Evolutionary conservation across 1,139 yeast species (phyloP).

Genomic region (Ogataea hybrid): DNA sequence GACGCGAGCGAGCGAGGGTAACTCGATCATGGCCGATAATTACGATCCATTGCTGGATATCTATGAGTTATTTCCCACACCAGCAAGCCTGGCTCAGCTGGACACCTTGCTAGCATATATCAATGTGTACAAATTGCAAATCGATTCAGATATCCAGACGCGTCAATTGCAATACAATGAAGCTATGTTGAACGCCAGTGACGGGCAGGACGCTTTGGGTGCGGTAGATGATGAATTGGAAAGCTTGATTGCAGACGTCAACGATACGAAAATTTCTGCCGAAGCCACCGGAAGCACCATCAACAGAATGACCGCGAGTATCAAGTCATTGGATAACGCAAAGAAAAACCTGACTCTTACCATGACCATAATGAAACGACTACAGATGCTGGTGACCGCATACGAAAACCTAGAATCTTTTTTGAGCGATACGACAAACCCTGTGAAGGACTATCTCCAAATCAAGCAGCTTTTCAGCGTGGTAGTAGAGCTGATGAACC

Average conservation of each 20-base stretch:
- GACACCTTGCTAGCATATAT: slow-evolving; percentile 42
- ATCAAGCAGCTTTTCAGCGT: slow-evolving; percentile 70
- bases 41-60: slow-evolving; percentile 40
- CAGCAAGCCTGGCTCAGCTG: slow-evolving; percentile 45
- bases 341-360: slow-evolving; percentile 80
- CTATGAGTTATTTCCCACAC: slow-evolving; percentile 39
- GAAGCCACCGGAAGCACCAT: slow-evolving; percentile 61
- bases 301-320: slow-evolving; percentile 68
- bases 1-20: slow-evolving; percentile 3
- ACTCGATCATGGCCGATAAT: slow-evolving; percentile 25
- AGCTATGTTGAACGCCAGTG: slow-evolving; percentile 18
- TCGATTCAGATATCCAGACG: slow-evolving; percentile 44
- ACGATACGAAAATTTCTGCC: slow-evolving; percentile 49
- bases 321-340: slow-evolving; percentile 74
- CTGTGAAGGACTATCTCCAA: slow-evolving; percentile 54
- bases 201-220: slow-evolving; percentile 25
- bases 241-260: slow-evolving; percentile 37
- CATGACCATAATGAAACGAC: slow-evolving; percentile 81
- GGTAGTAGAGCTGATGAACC: slow-evolving; percentile 71
- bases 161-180: slow-evolving; percentile 32
- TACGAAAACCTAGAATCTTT: slow-evolving; percentile 59
- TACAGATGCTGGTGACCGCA: slow-evolving; percentile 84
- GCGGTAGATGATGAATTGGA: slow-evolving; percentile 39
- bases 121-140: slow-evolving; percentile 41
- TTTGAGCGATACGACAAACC: slow-evolving; percentile 34